phyloP scores from a whole-genome alignment of 257 asterid species.

The Ballota nigra region DNA sequence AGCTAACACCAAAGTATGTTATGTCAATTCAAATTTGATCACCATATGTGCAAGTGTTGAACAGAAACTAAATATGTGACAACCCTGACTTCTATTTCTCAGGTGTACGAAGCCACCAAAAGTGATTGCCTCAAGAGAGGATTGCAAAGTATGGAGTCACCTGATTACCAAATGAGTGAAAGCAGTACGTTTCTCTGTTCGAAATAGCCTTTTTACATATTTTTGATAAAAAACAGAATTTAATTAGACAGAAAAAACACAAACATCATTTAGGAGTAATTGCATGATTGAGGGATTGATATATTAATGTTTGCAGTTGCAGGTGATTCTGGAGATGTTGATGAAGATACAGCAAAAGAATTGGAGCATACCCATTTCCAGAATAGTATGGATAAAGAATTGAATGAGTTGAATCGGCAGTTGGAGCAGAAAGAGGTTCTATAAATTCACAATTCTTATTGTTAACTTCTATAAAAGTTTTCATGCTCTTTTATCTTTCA shows the following conservation, averaged over 20 bases:
- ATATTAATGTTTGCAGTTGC: conserved; percentile 39
- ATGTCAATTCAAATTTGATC: background rate
- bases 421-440: conserved; percentile 85
- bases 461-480: background rate
- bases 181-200: conserved; percentile 46
- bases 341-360: conserved; percentile 83
- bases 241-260: background rate
- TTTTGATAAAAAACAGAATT: background rate
- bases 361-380: conserved; percentile 87
- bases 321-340: conserved; percentile 79
- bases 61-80: background rate
- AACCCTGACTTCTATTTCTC: conserved; percentile 23
- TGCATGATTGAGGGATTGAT: conserved; percentile 5
- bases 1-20: conserved; percentile 53
- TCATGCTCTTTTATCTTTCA: background rate
- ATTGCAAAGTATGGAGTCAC: conserved; percentile 79
- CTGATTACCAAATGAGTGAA: conserved; percentile 85
- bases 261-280: background rate
- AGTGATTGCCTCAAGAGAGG: conserved; percentile 82
- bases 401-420: conserved; percentile 71
- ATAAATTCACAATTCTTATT: conserved; percentile 9
- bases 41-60: background rate
- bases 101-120: conserved; percentile 59
- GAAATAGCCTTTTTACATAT: conserved; percentile 1
- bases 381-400: conserved; percentile 88